Conservation (phyloP, 768 basidiomycete species). For the Russula abietina region DNA sequence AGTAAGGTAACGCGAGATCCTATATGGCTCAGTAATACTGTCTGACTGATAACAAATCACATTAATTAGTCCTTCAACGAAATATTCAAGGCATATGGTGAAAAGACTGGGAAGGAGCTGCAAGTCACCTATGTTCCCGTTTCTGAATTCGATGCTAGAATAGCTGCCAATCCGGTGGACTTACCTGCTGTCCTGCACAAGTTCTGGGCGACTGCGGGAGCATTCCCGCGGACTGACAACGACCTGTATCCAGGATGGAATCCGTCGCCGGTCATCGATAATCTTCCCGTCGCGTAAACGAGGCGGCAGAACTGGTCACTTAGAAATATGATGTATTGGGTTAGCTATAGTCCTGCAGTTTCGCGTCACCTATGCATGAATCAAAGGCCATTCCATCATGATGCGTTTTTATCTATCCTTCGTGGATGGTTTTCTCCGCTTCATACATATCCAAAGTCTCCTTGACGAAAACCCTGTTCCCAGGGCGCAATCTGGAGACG, state of each 20-base stretch:
- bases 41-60: neutral
- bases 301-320: neutral
- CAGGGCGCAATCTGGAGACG: no score
- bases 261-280: slow-evolving; percentile 21
- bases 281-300: neutral
- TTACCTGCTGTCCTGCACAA: neutral
- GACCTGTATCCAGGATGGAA: slow-evolving; percentile 25
- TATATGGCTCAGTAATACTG: neutral
- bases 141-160: slow-evolving; percentile 13
- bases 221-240: slow-evolving; percentile 11
- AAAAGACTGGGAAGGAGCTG: slow-evolving; percentile 22
- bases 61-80: slow-evolving; percentile 22
- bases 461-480: no score
- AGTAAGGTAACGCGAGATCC: slow-evolving; percentile 12
- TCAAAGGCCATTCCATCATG: neutral
- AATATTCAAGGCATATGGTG: slow-evolving; percentile 21
- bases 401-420: no score
- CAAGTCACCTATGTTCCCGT: slow-evolving; percentile 21
- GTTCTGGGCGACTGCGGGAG: slow-evolving; percentile 10
- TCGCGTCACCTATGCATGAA: neutral
- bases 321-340: neutral
- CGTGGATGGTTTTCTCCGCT: no score
- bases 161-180: slow-evolving; percentile 18
- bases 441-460: no score
- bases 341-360: neutral